Percentiles rank a stretch among this genome's conserved stretches.
phyloP scores from a whole-genome alignment of 106 monocot genomes.

The Apostasia ramifera region DNA sequence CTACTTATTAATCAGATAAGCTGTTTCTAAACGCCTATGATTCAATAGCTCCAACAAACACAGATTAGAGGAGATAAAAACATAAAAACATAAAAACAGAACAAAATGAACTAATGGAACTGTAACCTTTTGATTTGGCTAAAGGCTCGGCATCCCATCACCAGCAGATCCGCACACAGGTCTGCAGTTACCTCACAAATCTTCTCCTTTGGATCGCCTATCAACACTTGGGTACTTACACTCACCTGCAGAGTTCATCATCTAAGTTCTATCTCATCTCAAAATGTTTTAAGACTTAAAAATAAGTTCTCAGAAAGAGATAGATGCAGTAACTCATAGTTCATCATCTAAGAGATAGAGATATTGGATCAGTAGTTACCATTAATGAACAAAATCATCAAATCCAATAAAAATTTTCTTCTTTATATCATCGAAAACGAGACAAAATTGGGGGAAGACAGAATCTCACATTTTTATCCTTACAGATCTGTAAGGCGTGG shows the following conservation, averaged over 20 bases:
- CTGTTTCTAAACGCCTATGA: no score
- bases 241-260: conserved; percentile 29
- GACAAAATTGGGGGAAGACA: background rate
- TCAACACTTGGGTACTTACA: conserved; percentile 56
- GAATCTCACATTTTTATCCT: conserved; percentile 51
- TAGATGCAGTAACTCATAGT: no score
- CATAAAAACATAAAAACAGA: background rate
- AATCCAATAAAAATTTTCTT: background rate
- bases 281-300: no score
- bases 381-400: background rate
- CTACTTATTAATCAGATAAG: no score
- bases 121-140: conserved; percentile 74
- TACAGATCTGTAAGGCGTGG: conserved; percentile 74
- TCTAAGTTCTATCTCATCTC: no score
- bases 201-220: conserved; percentile 83
- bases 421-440: background rate
- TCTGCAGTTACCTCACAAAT: conserved; percentile 52
- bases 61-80: no score
- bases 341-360: background rate
- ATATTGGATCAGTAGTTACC: background rate
- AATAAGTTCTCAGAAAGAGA: no score
- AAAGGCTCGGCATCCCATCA: conserved; percentile 79
- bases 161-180: conserved; percentile 61
- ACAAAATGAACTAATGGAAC: background rate
- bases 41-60: no score